These are phyloP conservation scores for Tetratostichococcus sp. DNA, from an alignment of 139 green algal species.

Conservation along the genomic window DNA sequence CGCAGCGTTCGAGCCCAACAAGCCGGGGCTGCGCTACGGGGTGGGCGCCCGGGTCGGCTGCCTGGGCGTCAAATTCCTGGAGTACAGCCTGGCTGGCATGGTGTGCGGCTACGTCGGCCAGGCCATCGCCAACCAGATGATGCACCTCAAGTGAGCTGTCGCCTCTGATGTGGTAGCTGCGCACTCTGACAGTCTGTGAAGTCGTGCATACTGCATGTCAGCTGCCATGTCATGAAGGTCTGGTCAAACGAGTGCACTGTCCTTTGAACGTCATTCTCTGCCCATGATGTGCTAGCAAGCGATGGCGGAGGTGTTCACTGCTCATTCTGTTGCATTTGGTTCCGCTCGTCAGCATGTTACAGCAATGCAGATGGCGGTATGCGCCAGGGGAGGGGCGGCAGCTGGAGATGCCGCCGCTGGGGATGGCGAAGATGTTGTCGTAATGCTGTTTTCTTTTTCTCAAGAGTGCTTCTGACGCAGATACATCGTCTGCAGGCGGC, in stretches of 20 bases:
- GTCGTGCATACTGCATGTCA: too few species aligned
- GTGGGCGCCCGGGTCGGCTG: conserved; percentile 49
- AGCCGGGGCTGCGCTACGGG: conserved; percentile 51
- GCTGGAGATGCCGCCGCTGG: conserved; percentile 68
- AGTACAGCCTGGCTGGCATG: conserved; percentile 88
- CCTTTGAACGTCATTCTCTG: too few species aligned
- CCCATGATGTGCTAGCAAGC: too few species aligned
- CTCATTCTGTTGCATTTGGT: background rate
- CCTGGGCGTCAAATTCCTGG: conserved; percentile 71
- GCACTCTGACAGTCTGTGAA: too few species aligned
- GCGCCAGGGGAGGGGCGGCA: conserved; percentile 20
- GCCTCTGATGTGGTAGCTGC: background rate
- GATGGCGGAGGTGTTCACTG: background rate
- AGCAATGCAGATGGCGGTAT: background rate
- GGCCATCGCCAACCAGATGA: conserved; percentile 82
- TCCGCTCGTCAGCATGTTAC: too few species aligned
- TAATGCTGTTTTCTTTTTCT: too few species aligned
- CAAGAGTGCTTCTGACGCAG: too few species aligned
- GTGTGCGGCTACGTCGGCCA: conserved; percentile 87
- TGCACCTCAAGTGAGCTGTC: conserved; percentile 63
- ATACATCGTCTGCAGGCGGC: too few species aligned
- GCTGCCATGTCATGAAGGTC: too few species aligned
- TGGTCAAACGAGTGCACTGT: too few species aligned
- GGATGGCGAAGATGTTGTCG: too few species aligned
- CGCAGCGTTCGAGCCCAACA: conserved; percentile 70